Base-by-base conservation (phyloP, 495 filamentous ascomycete genomes). In the Talaromyces trachyspermus region DNA sequence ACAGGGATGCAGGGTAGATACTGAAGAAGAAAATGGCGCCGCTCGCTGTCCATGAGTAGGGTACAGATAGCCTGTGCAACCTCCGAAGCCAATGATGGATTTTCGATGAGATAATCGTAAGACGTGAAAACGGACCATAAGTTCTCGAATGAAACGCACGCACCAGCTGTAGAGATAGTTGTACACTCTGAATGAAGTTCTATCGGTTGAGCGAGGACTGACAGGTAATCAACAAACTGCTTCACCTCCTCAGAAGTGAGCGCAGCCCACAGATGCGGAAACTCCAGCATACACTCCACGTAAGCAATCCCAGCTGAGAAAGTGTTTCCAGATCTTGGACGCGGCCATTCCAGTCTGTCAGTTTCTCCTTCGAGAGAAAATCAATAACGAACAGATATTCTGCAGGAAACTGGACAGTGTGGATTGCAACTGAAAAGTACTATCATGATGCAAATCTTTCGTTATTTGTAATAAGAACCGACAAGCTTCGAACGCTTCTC, bases 401-500 rank as follows among this genome's bases (percentile, higher is more conserved):
- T n/a, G n/a, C n/a, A n/a, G n/a, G n/a, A n/a, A n/a, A n/a, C n/a
- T n/a, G n/a, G n/a, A n/a, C n/a, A n/a, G n/a, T n/a, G n/a, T n/a
- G n/a, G n/a, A n/a, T n/a, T n/a, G n/a, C n/a, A n/a, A n/a, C n/a
- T 2, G 23, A 12, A 2, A 18, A 18, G 12, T 14, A n/a, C n/a
- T 15, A 11, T 14, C 12, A 42, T 36, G 44, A 8, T 37, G 15
- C 9, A 37, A 24, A 23, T 46, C 44, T 26, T 26, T 24, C 12
- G 25, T 25, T 10, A 15, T 7, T 20, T 30, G 12, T 8, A 46
- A 12, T 20, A 46, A 26, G 40, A 69, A 65, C n/a, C 54, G 61
- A 50, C 68, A 70, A 12, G 66, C 66, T 32, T 71, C 66, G 51
- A 68, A 68, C 14, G 62, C 62, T 38, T 73, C 70, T 17, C 68